Conservation (phyloP, 1,139 yeast genomes). For the Wickerhamomyces sp. region DNA sequence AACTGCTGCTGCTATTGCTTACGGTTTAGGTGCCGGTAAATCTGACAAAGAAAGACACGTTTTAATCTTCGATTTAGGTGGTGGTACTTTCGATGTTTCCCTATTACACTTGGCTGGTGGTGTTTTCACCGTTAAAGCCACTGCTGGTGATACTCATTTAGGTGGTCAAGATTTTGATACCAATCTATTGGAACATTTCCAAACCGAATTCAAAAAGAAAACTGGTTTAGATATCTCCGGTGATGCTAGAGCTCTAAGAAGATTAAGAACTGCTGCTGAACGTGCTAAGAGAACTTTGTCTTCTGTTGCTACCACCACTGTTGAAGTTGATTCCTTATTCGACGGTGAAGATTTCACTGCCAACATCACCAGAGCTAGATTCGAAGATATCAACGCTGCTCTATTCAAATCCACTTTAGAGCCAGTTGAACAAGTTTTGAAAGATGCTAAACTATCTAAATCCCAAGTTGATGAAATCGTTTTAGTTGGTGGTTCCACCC, state of each 20-base stretch:
- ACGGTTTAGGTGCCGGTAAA: conserved; percentile 96
- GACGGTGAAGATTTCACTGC: conserved; percentile 98
- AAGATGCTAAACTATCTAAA: conserved; percentile 91
- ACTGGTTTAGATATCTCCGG: conserved; percentile 87
- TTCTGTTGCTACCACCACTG: conserved; percentile 92
- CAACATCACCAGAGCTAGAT: conserved; percentile 97
- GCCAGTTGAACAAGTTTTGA: conserved; percentile 97
- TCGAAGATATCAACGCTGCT: conserved; percentile 95
- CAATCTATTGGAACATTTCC: conserved; percentile 92
- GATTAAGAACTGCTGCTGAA: conserved; percentile 98
- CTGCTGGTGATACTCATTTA: conserved; percentile 99
- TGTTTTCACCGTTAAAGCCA: conserved; percentile 98
- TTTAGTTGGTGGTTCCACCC: conserved; percentile 99
- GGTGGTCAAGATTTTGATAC: conserved; percentile 99
- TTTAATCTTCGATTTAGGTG: conserved; percentile 94
- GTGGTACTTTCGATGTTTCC: conserved; percentile 99
- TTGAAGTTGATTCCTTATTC: conserved; percentile 93
- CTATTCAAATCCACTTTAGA: conserved; percentile 94
- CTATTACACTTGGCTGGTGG: conserved; percentile 96
- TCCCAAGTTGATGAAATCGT: conserved; percentile 91
- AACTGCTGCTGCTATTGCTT: conserved; percentile 97
- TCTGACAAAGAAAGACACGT: conserved; percentile 85
- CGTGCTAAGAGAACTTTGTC: conserved; percentile 99
- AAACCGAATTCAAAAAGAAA: conserved; percentile 95
- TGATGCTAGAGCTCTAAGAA: conserved; percentile 95